Conservation (phyloP, 139 green algal species). For the Micractinium conductrix region DNA sequence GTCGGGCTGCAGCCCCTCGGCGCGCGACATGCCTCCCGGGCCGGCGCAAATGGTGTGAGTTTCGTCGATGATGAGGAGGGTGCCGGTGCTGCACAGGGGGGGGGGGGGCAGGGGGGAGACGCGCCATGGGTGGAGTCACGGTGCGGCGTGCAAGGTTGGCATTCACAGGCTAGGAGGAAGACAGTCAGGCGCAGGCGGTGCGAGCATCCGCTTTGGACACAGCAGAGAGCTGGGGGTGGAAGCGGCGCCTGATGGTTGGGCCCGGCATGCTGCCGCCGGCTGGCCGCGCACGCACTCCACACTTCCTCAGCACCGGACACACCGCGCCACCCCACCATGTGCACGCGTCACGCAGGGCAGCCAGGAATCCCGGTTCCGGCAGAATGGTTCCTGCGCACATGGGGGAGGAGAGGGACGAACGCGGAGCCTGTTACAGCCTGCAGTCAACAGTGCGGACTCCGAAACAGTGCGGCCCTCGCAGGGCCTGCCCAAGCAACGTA, state of each 20-base stretch:
- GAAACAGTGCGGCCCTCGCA: no score
- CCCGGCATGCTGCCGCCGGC: no score
- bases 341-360: not conserved
- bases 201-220: no score
- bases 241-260: no score
- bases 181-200: no score
- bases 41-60: constrained; percentile 10
- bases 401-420: no score
- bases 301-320: not conserved
- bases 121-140: not conserved
- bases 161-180: no score
- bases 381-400: not conserved
- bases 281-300: not conserved
- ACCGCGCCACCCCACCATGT: not conserved
- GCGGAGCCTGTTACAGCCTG: no score
- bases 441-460: no score
- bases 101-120: not conserved
- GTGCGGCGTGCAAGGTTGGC: no score
- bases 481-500: not conserved
- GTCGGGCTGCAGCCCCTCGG: not conserved
- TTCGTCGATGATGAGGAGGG: constrained; percentile 3
- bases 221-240: no score
- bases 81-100: not conserved
- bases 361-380: not conserved
- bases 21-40: not conserved